Conservation (phyloP, 257 asterid genomes). For the Solanum chiquidenum region DNA sequence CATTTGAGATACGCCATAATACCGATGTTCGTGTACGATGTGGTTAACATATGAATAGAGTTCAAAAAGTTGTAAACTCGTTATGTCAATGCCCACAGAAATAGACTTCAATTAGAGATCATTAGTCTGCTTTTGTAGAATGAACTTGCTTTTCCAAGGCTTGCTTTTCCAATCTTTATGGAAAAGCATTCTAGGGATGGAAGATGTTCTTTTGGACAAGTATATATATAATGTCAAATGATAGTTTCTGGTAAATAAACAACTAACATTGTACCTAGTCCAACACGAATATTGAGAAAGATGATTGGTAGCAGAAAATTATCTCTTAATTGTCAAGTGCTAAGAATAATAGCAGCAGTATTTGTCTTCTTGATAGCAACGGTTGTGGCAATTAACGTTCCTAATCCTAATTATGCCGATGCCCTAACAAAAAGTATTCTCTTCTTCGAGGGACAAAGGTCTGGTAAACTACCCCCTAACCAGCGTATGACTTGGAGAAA, state of each 20-base stretch:
- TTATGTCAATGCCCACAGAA: background rate
- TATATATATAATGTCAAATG: background rate
- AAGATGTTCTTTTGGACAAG: background rate
- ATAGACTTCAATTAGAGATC: background rate
- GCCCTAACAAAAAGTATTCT: slow-evolving; percentile 66
- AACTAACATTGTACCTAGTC: background rate
- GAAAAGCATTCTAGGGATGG: background rate
- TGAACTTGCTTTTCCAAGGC: background rate
- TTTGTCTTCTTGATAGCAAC: background rate
- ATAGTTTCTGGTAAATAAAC: background rate
- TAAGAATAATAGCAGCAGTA: background rate
- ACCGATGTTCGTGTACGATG: background rate
- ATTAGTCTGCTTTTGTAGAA: background rate
- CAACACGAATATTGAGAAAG: background rate
- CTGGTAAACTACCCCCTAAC: slow-evolving; percentile 44
- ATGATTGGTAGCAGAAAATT: background rate
- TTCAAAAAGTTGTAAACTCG: background rate
- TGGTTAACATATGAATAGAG: background rate
- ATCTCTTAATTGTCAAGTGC: background rate
- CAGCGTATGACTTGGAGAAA: slow-evolving; percentile 53
- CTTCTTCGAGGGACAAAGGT: slow-evolving; percentile 88
- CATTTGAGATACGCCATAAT: background rate
- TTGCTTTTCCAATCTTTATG: background rate
- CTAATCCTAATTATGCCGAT: slow-evolving; percentile 35
- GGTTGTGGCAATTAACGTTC: background rate